Conservation (phyloP, 2,329 filamentous ascomycete genomes). For the Amauroascus niger region DNA sequence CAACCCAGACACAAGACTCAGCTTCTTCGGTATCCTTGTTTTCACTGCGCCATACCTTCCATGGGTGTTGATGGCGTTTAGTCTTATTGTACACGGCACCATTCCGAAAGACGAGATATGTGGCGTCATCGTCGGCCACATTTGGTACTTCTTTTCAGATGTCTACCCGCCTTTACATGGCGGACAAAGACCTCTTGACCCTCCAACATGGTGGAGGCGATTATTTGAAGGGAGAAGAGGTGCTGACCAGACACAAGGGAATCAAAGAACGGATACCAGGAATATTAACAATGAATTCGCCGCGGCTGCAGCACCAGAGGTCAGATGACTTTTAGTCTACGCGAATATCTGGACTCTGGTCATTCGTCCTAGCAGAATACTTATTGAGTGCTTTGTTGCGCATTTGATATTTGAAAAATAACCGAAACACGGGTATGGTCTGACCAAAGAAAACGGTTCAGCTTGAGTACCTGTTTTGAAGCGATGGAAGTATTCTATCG, state of each 20-base stretch:
- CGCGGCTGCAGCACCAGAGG: conserved; percentile 42
- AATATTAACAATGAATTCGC: conserved; percentile 53
- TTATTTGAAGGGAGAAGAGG: conserved; percentile 54
- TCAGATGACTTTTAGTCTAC: conserved; percentile 22
- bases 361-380: too few species aligned
- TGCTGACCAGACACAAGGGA: conserved; percentile 25
- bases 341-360: too few species aligned
- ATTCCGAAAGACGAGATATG: conserved; percentile 94
- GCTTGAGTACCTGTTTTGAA: neutral
- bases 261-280: conserved; percentile 40
- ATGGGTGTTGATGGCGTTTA: conserved; percentile 92
- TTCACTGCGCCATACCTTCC: conserved; percentile 92
- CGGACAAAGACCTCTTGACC: conserved; percentile 75
- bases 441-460: too few species aligned
- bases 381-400: too few species aligned
- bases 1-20: conserved; percentile 83
- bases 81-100: conserved; percentile 76
- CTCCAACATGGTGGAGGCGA: conserved; percentile 79
- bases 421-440: too few species aligned
- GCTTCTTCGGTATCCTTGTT: conserved; percentile 76
- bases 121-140: conserved; percentile 85
- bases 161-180: conserved; percentile 88
- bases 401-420: too few species aligned
- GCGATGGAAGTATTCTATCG: neutral
- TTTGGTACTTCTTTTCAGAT: conserved; percentile 97